Base-by-base conservation (phyloP, 2,329 filamentous ascomycete genomes). In the Ramichloridium luteum region DNA sequence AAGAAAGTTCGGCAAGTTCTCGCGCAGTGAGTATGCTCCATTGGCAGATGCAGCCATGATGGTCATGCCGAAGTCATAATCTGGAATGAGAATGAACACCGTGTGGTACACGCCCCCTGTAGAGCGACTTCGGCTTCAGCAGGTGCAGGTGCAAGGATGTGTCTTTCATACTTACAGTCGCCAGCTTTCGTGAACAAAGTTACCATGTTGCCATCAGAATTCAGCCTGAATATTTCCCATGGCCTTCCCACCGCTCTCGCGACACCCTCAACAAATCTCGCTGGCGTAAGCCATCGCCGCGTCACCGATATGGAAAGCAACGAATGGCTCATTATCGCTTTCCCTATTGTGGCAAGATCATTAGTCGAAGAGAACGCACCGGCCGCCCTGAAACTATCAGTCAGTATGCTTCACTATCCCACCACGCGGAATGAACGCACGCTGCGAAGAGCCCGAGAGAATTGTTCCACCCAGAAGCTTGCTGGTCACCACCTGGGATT, bases 131-230 rank as follows among this genome's bases (percentile, higher is more conserved):
- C 31, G 25, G 41, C 41, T 16, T 41, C 38, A 23, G 38, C 35
- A n/a, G 41, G 39, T 10, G 41, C 39, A 20, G 36, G 41, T 9
- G 32, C 34, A 17, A 38, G 38, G 13, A 34, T 39, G 4, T 38
- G 38, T 4, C 32, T 34, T 18, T 2, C n/a, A 13, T 11, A 22
- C 16, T 11, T 2, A 25, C 17, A 26, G 17, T 60, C 58, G 3
- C 65, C 66, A 2, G 43, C 49, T 43, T 69, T 70, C 14, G 60
- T 59, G 46, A 66, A 67, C 2, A 68, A 31, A 15, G 68, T 62
- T 10, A 67, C 37, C 1, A 62, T 41, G 3, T 61, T 57, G 14
- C 56, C 51, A 57, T 17, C 61, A 36, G 39, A 51, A 53, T 31
- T 57, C 44, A 16, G 48, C 41, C 59, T 58, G 15, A 57, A 48